Conservation (phyloP, 768 basidiomycete species). For the Thelephora aurantiotincta region DNA sequence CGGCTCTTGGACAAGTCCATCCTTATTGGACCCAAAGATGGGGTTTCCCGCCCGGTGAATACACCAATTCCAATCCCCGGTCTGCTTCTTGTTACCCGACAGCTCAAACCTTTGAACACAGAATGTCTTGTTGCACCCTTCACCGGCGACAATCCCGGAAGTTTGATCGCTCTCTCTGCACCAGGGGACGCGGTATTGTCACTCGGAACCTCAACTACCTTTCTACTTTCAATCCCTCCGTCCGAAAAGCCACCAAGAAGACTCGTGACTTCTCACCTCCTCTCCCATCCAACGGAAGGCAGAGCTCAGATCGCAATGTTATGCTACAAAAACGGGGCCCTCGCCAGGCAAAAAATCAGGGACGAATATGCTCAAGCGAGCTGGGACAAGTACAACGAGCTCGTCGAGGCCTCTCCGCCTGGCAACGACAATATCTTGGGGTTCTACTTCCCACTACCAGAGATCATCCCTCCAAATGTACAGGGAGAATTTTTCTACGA, state of each 20-base stretch:
- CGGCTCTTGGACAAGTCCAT: slow-evolving; percentile 46
- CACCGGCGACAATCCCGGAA: slow-evolving; percentile 84
- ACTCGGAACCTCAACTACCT: slow-evolving; percentile 79
- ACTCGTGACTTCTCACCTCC: slow-evolving; percentile 62
- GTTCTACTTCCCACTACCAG: slow-evolving; percentile 73
- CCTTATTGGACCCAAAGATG: slow-evolving; percentile 63
- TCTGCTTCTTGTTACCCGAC: not conserved
- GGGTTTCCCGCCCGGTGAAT: slow-evolving; percentile 60
- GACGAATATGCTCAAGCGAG: slow-evolving; percentile 43
- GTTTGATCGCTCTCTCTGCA: slow-evolving; percentile 57
- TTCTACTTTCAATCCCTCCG: slow-evolving; percentile 66
- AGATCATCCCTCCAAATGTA: slow-evolving; percentile 77
- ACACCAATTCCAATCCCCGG: slow-evolving; percentile 3
- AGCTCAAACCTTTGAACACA: slow-evolving; percentile 12
- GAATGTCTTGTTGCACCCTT: slow-evolving; percentile 75
- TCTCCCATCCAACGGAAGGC: slow-evolving; percentile 50
- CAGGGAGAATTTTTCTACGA: slow-evolving; percentile 58
- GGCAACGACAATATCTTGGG: slow-evolving; percentile 52
- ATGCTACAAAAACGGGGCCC: slow-evolving; percentile 81
- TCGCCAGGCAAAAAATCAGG: slow-evolving; percentile 67
- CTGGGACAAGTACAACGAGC: slow-evolving; percentile 60
- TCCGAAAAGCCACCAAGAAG: slow-evolving; percentile 48
- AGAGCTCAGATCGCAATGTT: slow-evolving; percentile 77
- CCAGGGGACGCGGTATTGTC: slow-evolving; percentile 78
- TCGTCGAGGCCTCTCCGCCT: slow-evolving; percentile 36